Conservation (phyloP, 192 early-diverging fungal genomes). For the Mortierella hygrophila region DNA sequence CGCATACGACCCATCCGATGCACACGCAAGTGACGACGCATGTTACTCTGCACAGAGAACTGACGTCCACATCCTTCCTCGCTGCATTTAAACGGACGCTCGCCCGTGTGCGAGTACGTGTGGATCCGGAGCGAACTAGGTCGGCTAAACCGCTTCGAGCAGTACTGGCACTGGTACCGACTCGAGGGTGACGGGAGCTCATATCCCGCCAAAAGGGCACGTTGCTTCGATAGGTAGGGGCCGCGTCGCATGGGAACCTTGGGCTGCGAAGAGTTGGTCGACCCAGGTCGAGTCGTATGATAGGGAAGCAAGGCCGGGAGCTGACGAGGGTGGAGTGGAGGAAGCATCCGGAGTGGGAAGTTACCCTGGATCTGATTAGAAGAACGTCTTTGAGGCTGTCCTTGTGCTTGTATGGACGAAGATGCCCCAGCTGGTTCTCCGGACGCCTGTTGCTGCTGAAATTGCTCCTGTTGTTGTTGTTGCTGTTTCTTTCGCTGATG, state of each 20-base stretch:
- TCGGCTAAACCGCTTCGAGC: slow-evolving; percentile 75
- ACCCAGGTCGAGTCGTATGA: background rate
- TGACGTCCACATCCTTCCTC: slow-evolving; percentile 72
- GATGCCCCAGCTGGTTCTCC: background rate
- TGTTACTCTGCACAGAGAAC: slow-evolving; percentile 82
- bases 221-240: slow-evolving; percentile 33
- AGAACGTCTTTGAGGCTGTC: too few relatives aligned
- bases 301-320: background rate
- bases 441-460: background rate
- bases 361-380: background rate
- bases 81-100: slow-evolving; percentile 77
- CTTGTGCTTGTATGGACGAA: background rate
- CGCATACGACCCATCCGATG: slow-evolving; percentile 61
- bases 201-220: slow-evolving; percentile 40
- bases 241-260: slow-evolving; percentile 24
- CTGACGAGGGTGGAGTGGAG: background rate
- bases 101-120: slow-evolving; percentile 81
- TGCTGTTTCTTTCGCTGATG: background rate
- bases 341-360: slow-evolving; percentile 9
- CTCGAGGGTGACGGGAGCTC: slow-evolving; percentile 43
- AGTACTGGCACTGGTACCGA: slow-evolving; percentile 71
- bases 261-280: background rate
- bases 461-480: background rate
- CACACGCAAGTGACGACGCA: slow-evolving; percentile 77
- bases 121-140: slow-evolving; percentile 79